A percentile compares a stretch with the other conserved stretches of the same genome.
Evolutionary conservation across 257 asterid genomes (phyloP).

Genomic region (Solanum rostratum): DNA sequence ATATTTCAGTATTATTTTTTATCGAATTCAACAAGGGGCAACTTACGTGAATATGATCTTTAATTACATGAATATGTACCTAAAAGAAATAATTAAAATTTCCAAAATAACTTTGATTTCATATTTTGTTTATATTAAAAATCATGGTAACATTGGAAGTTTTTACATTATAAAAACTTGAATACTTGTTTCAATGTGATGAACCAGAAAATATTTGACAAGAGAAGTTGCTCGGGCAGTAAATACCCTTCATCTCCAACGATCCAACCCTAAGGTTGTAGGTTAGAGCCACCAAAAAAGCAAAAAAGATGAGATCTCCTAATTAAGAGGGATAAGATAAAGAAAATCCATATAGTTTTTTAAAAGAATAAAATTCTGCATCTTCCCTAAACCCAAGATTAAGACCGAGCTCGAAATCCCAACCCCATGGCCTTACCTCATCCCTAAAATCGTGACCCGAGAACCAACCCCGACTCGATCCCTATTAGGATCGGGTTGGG

Average conservation of each 20-base stretch:
- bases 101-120: background rate
- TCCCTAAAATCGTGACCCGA: background rate
- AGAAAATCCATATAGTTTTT: background rate
- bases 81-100: background rate
- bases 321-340: background rate
- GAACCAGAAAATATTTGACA: background rate
- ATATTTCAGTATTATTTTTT: background rate
- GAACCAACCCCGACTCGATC: background rate
- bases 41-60: background rate
- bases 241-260: background rate
- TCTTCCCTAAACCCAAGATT: background rate
- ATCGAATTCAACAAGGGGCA: background rate
- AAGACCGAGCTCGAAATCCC: background rate
- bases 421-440: background rate
- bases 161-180: background rate
- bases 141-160: background rate
- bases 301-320: background rate
- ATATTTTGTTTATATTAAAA: background rate
- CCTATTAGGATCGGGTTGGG: background rate
- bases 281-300: background rate
- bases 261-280: background rate
- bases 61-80: background rate
- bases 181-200: background rate
- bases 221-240: background rate
- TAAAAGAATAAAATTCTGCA: no score